Conservation (phyloP, 78 protist species). For the Dictyostelium citrinum region DNA sequence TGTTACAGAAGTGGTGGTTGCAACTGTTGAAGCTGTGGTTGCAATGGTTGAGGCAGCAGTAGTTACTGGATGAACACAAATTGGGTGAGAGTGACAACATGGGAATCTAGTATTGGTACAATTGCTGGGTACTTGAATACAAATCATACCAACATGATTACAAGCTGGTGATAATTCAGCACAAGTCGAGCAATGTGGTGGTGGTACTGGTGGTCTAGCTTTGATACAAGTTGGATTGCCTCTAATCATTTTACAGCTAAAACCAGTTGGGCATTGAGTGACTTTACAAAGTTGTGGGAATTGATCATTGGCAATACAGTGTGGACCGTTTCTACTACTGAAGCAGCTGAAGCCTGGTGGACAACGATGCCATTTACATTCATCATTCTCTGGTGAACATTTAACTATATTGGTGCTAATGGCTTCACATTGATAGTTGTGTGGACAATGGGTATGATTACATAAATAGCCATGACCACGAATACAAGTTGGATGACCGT, state of each 20-base stretch:
- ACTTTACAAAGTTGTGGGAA: not conserved
- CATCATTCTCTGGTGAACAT: not conserved
- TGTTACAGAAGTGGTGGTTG: not conserved
- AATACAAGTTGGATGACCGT: not conserved
- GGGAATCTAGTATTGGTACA: not conserved
- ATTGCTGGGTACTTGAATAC: not conserved
- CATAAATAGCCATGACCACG: not conserved
- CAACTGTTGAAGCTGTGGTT: not conserved
- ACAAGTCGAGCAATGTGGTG: slow-evolving; percentile 2
- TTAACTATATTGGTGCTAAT: not conserved
- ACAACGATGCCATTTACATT: not conserved
- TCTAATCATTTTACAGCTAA: not conserved
- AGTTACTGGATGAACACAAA: not conserved
- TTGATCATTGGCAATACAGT: not conserved
- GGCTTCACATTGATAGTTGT: not conserved
- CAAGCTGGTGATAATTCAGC: not conserved
- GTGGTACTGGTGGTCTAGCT: not conserved
- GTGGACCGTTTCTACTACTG: not conserved
- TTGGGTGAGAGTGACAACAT: not conserved
- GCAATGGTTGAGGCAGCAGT: slow-evolving; percentile 21
- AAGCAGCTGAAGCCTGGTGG: not conserved
- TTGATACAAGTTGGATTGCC: slow-evolving; percentile 25
- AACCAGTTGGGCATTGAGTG: not conserved
- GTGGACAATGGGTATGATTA: not conserved
- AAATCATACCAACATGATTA: not conserved